phyloP scores from a whole-genome alignment of 148 eudicot genomes.

The Rhododendron williamsianum region DNA sequence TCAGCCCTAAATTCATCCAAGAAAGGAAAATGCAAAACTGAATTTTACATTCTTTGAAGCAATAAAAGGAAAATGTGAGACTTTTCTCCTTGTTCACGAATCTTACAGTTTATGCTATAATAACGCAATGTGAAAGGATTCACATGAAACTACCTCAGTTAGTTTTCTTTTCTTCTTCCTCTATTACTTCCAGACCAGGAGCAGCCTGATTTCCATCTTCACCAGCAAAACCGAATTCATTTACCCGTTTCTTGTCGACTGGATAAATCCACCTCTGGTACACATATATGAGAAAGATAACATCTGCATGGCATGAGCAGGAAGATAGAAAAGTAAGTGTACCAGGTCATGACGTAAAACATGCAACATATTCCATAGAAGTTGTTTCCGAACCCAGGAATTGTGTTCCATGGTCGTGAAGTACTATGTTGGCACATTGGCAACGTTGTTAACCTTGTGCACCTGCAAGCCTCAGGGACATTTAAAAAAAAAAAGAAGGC shows the following conservation, averaged over 20 bases:
- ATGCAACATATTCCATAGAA: neutral
- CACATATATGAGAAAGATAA: slow-evolving; percentile 82
- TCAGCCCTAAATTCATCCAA: neutral
- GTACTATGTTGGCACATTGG: neutral
- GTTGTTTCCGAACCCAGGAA: neutral
- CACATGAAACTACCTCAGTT: slow-evolving; percentile 40
- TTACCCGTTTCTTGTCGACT: slow-evolving; percentile 85
- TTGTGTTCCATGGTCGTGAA: neutral
- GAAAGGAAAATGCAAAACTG: neutral
- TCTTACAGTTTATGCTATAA: slow-evolving; percentile 2
- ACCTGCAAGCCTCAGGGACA: neutral
- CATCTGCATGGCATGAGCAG: slow-evolving; percentile 51
- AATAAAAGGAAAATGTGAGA: neutral
- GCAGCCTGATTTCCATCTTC: slow-evolving; percentile 61
- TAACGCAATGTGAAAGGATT: neutral
- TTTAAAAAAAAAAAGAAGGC: neutral
- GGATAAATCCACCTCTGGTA: slow-evolving; percentile 96
- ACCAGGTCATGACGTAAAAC: neutral
- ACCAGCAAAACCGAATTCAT: slow-evolving; percentile 89
- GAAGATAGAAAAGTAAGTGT: neutral
- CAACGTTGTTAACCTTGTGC: too few relatives aligned
- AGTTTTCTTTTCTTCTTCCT: slow-evolving; percentile 74
- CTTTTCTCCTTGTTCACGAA: neutral
- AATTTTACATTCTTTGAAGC: neutral
- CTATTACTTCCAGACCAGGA: slow-evolving; percentile 21